Percentiles rank a stretch among this genome's conserved stretches.
phyloP scores from a whole-genome alignment of 2,329 filamentous ascomycete genomes.

The Aureobasidium subglaciale region DNA sequence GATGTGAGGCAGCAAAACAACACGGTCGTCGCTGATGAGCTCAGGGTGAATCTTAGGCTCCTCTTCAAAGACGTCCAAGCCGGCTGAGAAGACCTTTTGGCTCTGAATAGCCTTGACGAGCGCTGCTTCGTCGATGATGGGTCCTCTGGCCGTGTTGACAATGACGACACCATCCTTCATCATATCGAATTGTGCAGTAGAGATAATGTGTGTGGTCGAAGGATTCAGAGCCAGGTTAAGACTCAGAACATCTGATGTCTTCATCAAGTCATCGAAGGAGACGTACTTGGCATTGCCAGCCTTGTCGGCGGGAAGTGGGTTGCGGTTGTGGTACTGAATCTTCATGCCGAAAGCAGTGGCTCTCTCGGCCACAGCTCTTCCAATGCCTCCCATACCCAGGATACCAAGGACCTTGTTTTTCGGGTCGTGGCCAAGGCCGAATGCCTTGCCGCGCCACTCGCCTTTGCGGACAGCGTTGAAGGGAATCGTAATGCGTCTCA shows the following conservation, averaged over 20 bases:
- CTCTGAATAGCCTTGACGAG: constrained; percentile 47
- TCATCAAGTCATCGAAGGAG: constrained; percentile 48
- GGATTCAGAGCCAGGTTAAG: constrained; percentile 47
- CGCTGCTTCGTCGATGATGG: constrained; percentile 50
- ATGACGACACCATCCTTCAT: constrained; percentile 53
- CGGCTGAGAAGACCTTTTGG: constrained; percentile 48
- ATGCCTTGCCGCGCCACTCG: constrained; percentile 38
- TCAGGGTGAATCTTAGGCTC: constrained; percentile 50
- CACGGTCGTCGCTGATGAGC: constrained; percentile 42
- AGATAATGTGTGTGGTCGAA: constrained; percentile 48
- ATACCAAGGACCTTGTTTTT: constrained; percentile 49
- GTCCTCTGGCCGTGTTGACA: constrained; percentile 52
- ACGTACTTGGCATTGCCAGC: constrained; percentile 46
- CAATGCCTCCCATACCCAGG: constrained; percentile 55
- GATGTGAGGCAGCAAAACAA: constrained; percentile 53
- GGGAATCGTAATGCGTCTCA: constrained; percentile 43
- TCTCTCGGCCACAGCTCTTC: constrained; percentile 41
- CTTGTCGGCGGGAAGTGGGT: constrained; percentile 33
- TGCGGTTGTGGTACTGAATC: constrained; percentile 53
- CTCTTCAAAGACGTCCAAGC: constrained; percentile 52
- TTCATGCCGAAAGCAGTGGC: constrained; percentile 50
- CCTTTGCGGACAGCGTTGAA: constrained; percentile 41
- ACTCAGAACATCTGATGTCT: constrained; percentile 48
- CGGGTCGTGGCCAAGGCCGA: constrained; percentile 46
- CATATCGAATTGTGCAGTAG: constrained; percentile 41